Evolutionary conservation across 2,329 filamentous ascomycete species (phyloP), one percentile per base, ranked within the genome.

Genomic region (Beauveria brongniartii): DNA sequence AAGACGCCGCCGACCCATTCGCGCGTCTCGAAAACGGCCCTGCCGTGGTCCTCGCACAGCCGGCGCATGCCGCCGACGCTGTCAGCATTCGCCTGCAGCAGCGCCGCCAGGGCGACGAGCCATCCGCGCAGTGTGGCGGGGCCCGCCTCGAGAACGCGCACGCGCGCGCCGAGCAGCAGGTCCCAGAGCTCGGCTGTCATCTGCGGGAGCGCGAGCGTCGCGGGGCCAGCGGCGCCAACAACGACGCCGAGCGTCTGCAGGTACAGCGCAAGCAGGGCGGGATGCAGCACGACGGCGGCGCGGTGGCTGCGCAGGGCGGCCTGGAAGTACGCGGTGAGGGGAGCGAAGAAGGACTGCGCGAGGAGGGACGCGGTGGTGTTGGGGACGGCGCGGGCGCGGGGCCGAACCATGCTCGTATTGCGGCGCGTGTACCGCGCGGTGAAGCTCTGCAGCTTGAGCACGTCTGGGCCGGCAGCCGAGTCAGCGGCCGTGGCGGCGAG

Each of bases 371-470:
- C 88, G 0, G 96, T 85, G 9, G 87, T 87, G 69, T 96, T 96
- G 12, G 88, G 82, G 16, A 88, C 87, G 3, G 86, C 77, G 59
- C 82, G 82, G 34, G 79, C 65, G 18, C 77, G 76, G 1, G 76
- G 76, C 61, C 69, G 75, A 20, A 65, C 61, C 28, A 66, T 72
- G 1, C 66, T 72, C 1, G 67, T 62, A 58, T 64, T 71, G 43
- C 69, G 68, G 63, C 69, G 18, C 8, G 18, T 79, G 67, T 73
- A 73, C 2, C 70, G 73, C 0, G 89, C 90, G 12, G 88, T 93
- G 74, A 97, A 96, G 2, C 88, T 96, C 30, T 91, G 86, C 24
- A 97, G 83, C 75, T 97, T 97, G 51, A 99, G 83, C 6, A 88
- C 83, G 65, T 92, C 86, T 0, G 94, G 92, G 0, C 93, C 92